Conservation (phyloP, 2,329 filamentous ascomycete species). For the Fusarium sp. region DNA sequence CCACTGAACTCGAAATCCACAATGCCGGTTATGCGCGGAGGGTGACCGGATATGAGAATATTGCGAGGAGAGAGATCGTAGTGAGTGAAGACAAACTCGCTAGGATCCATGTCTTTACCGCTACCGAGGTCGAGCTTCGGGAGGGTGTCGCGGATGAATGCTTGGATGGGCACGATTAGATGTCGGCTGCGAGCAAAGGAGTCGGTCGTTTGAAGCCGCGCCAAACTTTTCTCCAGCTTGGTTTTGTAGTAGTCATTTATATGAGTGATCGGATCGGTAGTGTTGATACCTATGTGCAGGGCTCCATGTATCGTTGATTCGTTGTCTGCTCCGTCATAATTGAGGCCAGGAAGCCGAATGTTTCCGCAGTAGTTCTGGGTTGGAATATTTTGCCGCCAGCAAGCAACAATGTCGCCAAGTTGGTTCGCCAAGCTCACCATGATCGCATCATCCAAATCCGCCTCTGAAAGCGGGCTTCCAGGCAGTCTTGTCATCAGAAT, state of each 20-base stretch:
- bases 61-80: slow-evolving; percentile 23
- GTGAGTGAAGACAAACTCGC: slow-evolving; percentile 19
- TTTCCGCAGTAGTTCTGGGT: slow-evolving; percentile 5
- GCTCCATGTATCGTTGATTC: no score
- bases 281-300: no score
- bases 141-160: not conserved
- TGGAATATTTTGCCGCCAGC: slow-evolving; percentile 5
- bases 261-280: no score
- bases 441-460: rapidly evolving
- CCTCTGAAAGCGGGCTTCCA: not conserved
- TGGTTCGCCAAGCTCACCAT: not conserved
- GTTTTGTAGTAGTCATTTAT: not conserved
- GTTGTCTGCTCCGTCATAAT: no score
- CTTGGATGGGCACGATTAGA: not conserved
- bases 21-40: slow-evolving; percentile 10
- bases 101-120: not conserved
- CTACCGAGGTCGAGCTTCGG: not conserved
- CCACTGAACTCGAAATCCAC: slow-evolving; percentile 29
- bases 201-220: not conserved
- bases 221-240: not conserved
- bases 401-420: slow-evolving; percentile 5
- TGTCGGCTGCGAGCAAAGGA: slow-evolving; percentile 4
- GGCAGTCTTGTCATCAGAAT: slow-evolving; percentile 16
- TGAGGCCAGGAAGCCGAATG: not conserved
- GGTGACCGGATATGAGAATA: slow-evolving; percentile 4